Base-by-base conservation (phyloP, 169 alveolate species). In the Cyclospora cayetanensis region DNA sequence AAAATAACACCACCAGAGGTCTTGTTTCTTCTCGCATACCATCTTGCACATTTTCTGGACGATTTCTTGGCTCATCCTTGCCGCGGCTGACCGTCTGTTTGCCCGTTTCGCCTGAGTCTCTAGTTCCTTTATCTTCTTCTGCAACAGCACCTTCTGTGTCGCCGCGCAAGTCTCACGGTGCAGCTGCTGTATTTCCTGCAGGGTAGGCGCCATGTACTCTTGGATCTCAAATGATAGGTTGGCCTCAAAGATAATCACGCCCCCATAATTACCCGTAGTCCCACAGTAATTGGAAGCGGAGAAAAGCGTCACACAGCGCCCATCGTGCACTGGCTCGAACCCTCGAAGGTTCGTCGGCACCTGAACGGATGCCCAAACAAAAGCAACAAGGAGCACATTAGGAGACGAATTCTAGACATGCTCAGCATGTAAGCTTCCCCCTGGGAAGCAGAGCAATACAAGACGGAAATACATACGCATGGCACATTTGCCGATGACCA, bases 251-350 rank as follows among this genome's bases (percentile, higher is more conserved):
- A 96, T 93, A 31, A 96, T 65, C 34, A 93, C 95, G 1, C 95
- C 99, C 20, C 99, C 99, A 66, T 95, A 95, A 90, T 97, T 97
- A 52, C 96, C 96, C 20, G 97, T 95, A 34, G 97, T 96, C 25
- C 97, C 98, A 72, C 99, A 97, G 93, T 97, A 97, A 94, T 97
- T 97, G 20, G 98, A 96, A 15, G 99, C 98, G 88, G 98, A 96
- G 92, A 97, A 97, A 25, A 97, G 89, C 50, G 99, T 97, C 63
- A 97, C 96, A 65, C 98, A 94, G 65, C 96, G 95, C 52, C 98
- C 99, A 70, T 96, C 96, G 92, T 97, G 98, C 46, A 93, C 94
- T 46, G 96, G 96, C 76, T 96, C 97, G 65, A 97, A 96, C 55
- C 98, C 99, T 90, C 96, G 96, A 82, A 97, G 95, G 41, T 96